Base-by-base conservation (phyloP, 2,329 filamentous ascomycete species). In the Dactylellina cionopaga region DNA sequence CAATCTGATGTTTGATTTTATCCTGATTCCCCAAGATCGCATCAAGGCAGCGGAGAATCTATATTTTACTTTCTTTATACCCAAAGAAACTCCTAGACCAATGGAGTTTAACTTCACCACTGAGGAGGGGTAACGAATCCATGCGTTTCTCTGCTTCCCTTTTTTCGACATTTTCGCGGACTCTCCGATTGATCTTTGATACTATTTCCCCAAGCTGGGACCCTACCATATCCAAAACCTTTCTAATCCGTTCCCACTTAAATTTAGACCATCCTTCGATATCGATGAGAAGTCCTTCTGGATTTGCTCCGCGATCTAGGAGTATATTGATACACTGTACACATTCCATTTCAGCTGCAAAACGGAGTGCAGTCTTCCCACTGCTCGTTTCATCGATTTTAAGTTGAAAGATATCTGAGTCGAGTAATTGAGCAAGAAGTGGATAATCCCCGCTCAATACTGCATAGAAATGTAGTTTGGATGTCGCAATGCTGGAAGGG, bases 31-130 rank as follows among this genome's bases (percentile, higher is more conserved):
- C 11, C n/a, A 37, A 54, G 17, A 37, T 17, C 4, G n/a, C 31
- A 37, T 54, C 49, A 22, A 54, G 33, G 10, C 37, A 54, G 19
- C 31, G 27, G 49, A 37, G n/a, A 37, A 13, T 9, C 27, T 54
- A 25, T 37, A 15, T 7, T 10, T 54, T 54, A 17, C 25, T 37
- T 11, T 22, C 25, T 13, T 15, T 15, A 24, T 5, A 7, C n/a
- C n/a, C n/a, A n/a, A n/a, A n/a, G n/a, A n/a, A n/a, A n/a, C n/a
- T n/a, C n/a, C n/a, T n/a, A n/a, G n/a, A n/a, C n/a, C n/a, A n/a
- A n/a, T n/a, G n/a, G n/a, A n/a, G n/a, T n/a, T n/a, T n/a, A n/a
- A n/a, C n/a, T n/a, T n/a, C n/a, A n/a, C n/a, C n/a, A n/a, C 22
- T 2, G 17, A 29, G 49, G 15, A 54, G 22, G 9, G 9, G 17